Conservation (phyloP, 2,329 filamentous ascomycete genomes). For the Cladosporium colombiae region DNA sequence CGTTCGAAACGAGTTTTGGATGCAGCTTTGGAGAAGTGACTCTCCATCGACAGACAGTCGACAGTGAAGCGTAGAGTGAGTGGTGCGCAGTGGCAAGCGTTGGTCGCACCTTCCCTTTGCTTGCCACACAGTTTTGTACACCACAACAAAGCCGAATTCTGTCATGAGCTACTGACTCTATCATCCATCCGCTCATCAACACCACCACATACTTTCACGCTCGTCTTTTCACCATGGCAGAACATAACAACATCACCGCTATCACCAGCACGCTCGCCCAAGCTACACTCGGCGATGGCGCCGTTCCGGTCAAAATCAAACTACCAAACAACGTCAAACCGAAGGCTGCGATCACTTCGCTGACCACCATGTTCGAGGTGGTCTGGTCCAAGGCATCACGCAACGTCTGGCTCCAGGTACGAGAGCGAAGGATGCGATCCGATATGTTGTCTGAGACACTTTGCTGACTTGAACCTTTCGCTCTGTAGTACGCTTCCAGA, state of each 20-base stretch:
- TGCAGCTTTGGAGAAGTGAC: background rate
- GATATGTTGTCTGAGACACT: background rate
- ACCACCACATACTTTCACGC: background rate
- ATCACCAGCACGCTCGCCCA: background rate
- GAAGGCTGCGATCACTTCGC: background rate
- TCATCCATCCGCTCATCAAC: background rate
- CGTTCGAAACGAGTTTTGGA: background rate
- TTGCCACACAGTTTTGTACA: background rate
- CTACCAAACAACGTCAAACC: background rate
- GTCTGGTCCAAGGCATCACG: constrained; percentile 7
- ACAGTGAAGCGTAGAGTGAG: background rate
- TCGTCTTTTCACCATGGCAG: background rate
- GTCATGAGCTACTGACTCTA: background rate
- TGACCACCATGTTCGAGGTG: background rate
- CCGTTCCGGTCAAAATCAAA: background rate
- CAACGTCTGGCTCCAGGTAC: background rate
- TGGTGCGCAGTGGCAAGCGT: background rate
- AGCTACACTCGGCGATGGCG: constrained; percentile 1
- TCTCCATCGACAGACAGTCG: background rate
- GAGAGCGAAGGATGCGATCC: background rate
- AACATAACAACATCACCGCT: background rate
- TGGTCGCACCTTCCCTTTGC: background rate
- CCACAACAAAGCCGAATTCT: background rate
- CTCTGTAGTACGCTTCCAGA: background rate
- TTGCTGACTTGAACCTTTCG: background rate